phyloP scores from a whole-genome alignment of 2,329 filamentous ascomycete genomes.

The Falciphora oryzae region DNA sequence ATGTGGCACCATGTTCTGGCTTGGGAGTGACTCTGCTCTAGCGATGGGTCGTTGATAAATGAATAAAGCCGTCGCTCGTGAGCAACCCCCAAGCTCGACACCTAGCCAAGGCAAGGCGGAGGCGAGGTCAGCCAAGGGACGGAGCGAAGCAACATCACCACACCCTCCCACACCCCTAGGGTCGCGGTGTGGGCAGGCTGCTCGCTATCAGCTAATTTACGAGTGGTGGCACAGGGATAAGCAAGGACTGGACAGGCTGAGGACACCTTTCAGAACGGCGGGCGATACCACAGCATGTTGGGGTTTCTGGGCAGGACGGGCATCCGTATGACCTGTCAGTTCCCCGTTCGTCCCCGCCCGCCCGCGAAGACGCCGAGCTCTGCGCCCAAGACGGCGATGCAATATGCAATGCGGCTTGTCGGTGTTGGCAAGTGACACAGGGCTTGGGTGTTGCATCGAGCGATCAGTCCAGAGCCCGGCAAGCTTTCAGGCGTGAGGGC shows the following conservation, averaged over 20 bases:
- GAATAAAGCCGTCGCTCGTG: background rate
- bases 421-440: background rate
- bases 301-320: background rate
- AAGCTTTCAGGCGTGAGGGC: background rate
- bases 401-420: background rate
- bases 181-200: background rate
- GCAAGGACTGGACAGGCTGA: background rate
- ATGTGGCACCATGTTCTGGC: background rate
- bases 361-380: too few relatives aligned
- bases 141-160: background rate
- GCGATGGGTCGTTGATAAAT: background rate
- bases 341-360: background rate
- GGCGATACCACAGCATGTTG: background rate
- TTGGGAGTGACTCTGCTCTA: background rate
- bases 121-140: background rate
- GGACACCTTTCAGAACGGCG: background rate
- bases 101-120: background rate
- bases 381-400: background rate
- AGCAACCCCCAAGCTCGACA: background rate
- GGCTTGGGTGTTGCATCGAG: background rate
- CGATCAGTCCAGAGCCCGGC: background rate
- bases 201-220: background rate
- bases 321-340: background rate
- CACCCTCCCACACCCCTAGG: background rate
- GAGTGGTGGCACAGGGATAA: background rate